These are phyloP conservation scores for Aspergillus cavernicola DNA, from an alignment of 495 filamentous ascomycete genomes.

Conservation along the genomic window DNA sequence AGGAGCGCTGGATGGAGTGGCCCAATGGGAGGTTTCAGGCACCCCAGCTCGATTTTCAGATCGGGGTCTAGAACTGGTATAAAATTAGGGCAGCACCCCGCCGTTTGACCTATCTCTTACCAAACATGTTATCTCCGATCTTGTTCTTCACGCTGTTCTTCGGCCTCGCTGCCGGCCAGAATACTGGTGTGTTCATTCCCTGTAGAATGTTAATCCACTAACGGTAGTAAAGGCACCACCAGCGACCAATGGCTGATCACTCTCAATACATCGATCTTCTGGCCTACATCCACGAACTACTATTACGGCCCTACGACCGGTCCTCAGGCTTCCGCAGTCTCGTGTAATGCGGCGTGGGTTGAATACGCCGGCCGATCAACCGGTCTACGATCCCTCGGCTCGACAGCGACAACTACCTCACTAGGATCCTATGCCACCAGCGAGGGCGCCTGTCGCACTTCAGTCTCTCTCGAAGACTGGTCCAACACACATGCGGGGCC, in stretches of 20 bases:
- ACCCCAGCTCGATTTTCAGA: not conserved
- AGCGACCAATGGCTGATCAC: slow-evolving; percentile 26
- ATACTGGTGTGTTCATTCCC: not conserved
- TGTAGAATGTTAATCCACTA: not conserved
- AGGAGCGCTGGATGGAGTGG: not conserved
- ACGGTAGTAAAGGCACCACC: slow-evolving; percentile 17
- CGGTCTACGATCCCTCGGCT: slow-evolving; percentile 16
- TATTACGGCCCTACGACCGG: slow-evolving; percentile 27
- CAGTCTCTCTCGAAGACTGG: not conserved
- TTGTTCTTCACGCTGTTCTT: not conserved
- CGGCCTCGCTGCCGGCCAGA: slow-evolving; percentile 1
- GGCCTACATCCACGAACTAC: slow-evolving; percentile 29
- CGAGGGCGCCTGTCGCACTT: slow-evolving; percentile 19
- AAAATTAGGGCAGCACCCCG: too few species aligned
- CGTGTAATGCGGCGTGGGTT: slow-evolving; percentile 25
- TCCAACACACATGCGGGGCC: slow-evolving; percentile 20
- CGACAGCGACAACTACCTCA: slow-evolving; percentile 15
- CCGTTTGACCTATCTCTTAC: too few species aligned
- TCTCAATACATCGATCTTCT: slow-evolving; percentile 23
- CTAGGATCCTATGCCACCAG: slow-evolving; percentile 15
- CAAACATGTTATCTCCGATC: not conserved
- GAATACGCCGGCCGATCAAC: slow-evolving; percentile 15
- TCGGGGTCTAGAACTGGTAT: not conserved
- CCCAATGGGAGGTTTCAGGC: not conserved
- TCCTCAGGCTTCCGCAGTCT: slow-evolving; percentile 18